A percentile compares a stretch with the other conserved stretches of the same genome.
These are phyloP conservation scores for Simmondsia chinensis DNA, from an alignment of 148 eudicot species.

Conservation along the genomic window DNA sequence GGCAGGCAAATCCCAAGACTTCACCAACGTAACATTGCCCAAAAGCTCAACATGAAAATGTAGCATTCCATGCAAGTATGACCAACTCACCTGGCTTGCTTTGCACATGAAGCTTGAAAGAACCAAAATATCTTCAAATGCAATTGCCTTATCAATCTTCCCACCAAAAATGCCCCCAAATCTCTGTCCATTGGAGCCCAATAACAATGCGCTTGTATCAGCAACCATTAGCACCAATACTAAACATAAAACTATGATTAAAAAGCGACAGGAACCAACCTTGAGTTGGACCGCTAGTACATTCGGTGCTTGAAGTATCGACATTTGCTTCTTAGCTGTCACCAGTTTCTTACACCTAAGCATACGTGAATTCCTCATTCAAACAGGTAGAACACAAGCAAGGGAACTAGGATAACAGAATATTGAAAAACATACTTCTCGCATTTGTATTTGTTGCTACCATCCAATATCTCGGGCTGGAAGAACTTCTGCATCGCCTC, in stretches of 20 bases:
- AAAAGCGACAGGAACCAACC: slow-evolving; percentile 29
- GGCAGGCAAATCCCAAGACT: no score
- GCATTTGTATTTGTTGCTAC: slow-evolving; percentile 91
- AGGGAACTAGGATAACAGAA: background rate
- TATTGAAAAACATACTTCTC: slow-evolving; percentile 46
- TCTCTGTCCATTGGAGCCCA: slow-evolving; percentile 41
- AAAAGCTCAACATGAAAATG: no score
- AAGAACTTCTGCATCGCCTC: slow-evolving; percentile 85
- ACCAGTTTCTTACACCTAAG: slow-evolving; percentile 91
- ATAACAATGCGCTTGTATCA: background rate
- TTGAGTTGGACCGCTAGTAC: slow-evolving; percentile 91
- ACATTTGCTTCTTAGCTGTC: slow-evolving; percentile 90
- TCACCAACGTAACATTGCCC: no score
- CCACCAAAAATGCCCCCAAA: slow-evolving; percentile 92
- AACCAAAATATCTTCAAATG: slow-evolving; percentile 74
- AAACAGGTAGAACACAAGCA: slow-evolving; percentile 2
- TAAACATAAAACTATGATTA: background rate
- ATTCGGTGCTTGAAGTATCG: slow-evolving; percentile 89
- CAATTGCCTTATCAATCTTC: slow-evolving; percentile 75
- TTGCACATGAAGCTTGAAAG: slow-evolving; percentile 96
- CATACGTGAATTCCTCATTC: slow-evolving; percentile 12
- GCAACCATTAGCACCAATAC: slow-evolving; percentile 2
- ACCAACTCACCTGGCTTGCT: slow-evolving; percentile 60
- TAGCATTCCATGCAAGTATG: background rate
- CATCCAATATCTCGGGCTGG: slow-evolving; percentile 85